Percentiles rank a stretch among this genome's conserved stretches.
Evolutionary conservation across 495 filamentous ascomycete species (phyloP).

Genomic region (Staphylotrichum longicolle): DNA sequence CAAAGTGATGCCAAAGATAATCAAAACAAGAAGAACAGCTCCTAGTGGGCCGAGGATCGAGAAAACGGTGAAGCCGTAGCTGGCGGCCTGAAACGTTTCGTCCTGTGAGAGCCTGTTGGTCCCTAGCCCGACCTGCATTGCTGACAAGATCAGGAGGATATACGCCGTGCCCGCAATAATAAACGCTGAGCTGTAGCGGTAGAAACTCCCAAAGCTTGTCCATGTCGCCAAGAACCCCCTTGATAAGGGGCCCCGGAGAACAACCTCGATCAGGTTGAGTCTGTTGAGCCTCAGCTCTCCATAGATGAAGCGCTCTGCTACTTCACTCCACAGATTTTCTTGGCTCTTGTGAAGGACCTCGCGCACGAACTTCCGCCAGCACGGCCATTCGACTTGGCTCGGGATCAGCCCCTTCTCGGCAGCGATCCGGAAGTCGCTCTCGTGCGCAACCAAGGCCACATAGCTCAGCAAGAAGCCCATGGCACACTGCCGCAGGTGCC

Average conservation of each 20-base stretch:
- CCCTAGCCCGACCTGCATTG: not conserved
- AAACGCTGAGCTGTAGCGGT: not conserved
- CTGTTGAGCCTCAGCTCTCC: not conserved
- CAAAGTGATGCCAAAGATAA: not conserved
- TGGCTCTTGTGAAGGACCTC: conserved; percentile 1
- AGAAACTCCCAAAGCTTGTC: conserved; percentile 2
- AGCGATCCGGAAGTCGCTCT: conserved; percentile 2
- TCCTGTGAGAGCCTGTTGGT: not conserved
- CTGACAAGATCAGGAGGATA: not conserved
- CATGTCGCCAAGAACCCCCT: not conserved
- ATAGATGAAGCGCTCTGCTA: not conserved
- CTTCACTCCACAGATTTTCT: not conserved
- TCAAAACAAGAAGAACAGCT: not conserved
- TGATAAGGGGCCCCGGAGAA: not conserved
- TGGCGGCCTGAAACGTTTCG: not conserved
- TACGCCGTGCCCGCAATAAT: conserved; percentile 1
- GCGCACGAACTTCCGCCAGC: conserved; percentile 1
- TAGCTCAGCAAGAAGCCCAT: conserved; percentile 3
- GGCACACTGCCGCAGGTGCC: not conserved
- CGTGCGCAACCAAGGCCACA: not conserved
- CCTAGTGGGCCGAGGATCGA: not conserved
- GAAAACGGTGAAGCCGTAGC: conserved; percentile 2
- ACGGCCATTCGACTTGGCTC: not conserved
- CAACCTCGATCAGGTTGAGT: conserved; percentile 1
- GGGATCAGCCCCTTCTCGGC: not conserved